phyloP scores from a whole-genome alignment of 805 yeast species.

The Starmerella gropengiesseri region DNA sequence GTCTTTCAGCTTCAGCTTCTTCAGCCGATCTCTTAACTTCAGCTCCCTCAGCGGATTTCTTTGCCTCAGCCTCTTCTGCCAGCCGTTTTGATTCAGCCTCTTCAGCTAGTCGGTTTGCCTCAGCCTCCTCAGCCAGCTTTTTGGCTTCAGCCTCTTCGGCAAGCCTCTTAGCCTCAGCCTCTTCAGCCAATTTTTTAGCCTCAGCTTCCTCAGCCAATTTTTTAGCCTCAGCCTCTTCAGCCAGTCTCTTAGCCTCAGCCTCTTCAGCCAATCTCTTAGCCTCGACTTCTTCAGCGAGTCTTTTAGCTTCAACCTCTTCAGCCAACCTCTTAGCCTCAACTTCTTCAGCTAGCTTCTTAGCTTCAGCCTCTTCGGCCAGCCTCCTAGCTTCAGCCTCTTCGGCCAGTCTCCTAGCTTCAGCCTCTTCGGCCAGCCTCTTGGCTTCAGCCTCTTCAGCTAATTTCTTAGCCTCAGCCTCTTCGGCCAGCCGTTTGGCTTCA shows the following conservation, averaged over 20 bases:
- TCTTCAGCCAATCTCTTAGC: neutral
- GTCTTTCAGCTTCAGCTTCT: neutral
- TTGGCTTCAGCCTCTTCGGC: neutral
- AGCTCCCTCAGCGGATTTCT: neutral
- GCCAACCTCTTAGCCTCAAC: slow-evolving; percentile 2
- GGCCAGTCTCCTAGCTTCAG: slow-evolving; percentile 2
- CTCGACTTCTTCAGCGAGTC: neutral
- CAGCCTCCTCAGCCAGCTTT: neutral
- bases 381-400: slow-evolving; percentile 2
- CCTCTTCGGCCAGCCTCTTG: slow-evolving; percentile 7
- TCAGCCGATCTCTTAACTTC: slow-evolving; percentile 1
- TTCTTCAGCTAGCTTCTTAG: slow-evolving; percentile 9
- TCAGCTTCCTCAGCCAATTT: neutral
- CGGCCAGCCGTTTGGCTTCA: neutral
- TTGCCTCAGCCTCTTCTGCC: slow-evolving; percentile 1
- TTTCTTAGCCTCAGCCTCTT: neutral
- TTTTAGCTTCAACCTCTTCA: neutral
- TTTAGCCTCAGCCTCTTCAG: slow-evolving; percentile 1
- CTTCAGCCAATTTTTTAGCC: neutral
- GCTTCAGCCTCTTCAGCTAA: slow-evolving; percentile 1
- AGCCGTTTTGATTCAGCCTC: neutral
- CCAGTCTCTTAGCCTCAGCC: neutral
- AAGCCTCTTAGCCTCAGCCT: neutral
- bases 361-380: slow-evolving; percentile 6
- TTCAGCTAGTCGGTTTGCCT: neutral